phyloP scores from a whole-genome alignment of 306 rosid genomes.

The Datisca glomerata region DNA sequence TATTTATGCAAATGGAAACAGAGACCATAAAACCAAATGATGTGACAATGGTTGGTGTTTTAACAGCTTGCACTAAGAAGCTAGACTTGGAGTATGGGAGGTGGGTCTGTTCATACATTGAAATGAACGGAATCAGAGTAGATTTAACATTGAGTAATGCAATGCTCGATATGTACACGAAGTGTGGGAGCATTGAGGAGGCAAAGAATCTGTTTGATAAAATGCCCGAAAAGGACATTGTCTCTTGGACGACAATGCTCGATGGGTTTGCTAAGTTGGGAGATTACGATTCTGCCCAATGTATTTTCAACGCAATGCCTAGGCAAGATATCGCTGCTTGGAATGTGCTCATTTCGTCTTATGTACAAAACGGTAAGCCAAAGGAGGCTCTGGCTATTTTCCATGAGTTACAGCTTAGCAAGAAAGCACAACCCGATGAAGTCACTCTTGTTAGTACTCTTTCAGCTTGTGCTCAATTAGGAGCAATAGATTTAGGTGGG shows the following conservation, averaged over 20 bases:
- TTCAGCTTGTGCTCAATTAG: conserved; percentile 52
- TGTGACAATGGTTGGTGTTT: conserved; percentile 46
- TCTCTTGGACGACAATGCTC: conserved; percentile 59
- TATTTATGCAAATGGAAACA: conserved; percentile 36
- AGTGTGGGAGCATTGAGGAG: conserved; percentile 40
- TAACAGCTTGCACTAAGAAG: conserved; percentile 48
- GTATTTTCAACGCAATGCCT: conserved; percentile 35
- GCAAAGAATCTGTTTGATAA: conserved; percentile 34
- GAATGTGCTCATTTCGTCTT: conserved; percentile 50
- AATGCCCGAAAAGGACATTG: conserved; percentile 54
- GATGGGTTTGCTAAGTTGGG: conserved; percentile 50
- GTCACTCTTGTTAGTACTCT: conserved; percentile 42
- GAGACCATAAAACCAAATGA: conserved; percentile 39
- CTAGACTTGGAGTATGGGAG: conserved; percentile 46
- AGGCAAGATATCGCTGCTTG: conserved; percentile 41
- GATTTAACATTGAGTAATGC: conserved; percentile 48
- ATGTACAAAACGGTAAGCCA: conserved; percentile 45
- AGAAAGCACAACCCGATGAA: conserved; percentile 40
- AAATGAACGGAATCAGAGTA: conserved; percentile 24
- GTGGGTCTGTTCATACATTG: conserved; percentile 43
- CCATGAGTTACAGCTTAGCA: conserved; percentile 33
- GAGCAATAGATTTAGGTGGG: conserved; percentile 50
- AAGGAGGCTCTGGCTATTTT: conserved; percentile 53
- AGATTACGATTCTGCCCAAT: conserved; percentile 29
- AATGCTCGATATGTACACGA: conserved; percentile 52